A percentile compares a stretch with the other conserved stretches of the same genome.
Conservation (phyloP, 768 basidiomycete genomes). For the Suillus subluteus region DNA sequence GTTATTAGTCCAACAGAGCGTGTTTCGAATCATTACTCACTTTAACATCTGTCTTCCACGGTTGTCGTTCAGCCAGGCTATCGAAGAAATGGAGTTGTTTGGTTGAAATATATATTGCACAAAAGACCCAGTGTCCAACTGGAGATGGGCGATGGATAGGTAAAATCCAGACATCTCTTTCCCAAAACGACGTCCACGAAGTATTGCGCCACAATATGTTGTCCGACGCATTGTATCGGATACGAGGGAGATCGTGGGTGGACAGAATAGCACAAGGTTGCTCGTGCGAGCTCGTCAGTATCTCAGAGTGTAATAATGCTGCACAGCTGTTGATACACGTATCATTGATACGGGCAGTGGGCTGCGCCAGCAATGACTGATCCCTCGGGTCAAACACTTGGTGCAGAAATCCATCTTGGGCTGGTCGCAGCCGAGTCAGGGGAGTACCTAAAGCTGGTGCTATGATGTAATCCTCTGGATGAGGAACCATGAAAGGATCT, state of each 20-base stretch:
- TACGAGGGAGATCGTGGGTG: slow-evolving; percentile 4
- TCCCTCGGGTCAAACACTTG: slow-evolving; percentile 10
- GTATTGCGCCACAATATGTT: slow-evolving; percentile 27
- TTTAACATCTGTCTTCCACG: slow-evolving; percentile 2
- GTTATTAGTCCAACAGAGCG: neutral
- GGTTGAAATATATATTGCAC: slow-evolving; percentile 14
- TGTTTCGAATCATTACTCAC: neutral
- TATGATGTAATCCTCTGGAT: neutral
- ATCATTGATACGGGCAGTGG: slow-evolving; percentile 8
- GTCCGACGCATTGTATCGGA: slow-evolving; percentile 6
- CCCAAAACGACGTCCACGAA: slow-evolving; percentile 27
- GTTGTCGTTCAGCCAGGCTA: slow-evolving; percentile 2
- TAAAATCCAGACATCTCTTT: slow-evolving; percentile 35
- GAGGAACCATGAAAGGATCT: neutral
- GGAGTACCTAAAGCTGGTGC: too few relatives aligned
- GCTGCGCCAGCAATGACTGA: slow-evolving; percentile 2
- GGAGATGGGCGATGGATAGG: slow-evolving; percentile 33
- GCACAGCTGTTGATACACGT: slow-evolving; percentile 14
- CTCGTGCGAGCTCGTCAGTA: neutral
- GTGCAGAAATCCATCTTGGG: slow-evolving; percentile 6
- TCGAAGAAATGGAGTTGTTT: slow-evolving; percentile 14
- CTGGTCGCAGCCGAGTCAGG: neutral
- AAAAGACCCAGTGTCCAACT: slow-evolving; percentile 38
- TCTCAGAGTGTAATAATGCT: slow-evolving; percentile 8
- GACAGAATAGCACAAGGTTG: slow-evolving; percentile 5